Evolutionary conservation across 176 grass and related monocot genomes (phyloP), one percentile per base, ranked within the genome.

Genomic region (Bromus sterilis): DNA sequence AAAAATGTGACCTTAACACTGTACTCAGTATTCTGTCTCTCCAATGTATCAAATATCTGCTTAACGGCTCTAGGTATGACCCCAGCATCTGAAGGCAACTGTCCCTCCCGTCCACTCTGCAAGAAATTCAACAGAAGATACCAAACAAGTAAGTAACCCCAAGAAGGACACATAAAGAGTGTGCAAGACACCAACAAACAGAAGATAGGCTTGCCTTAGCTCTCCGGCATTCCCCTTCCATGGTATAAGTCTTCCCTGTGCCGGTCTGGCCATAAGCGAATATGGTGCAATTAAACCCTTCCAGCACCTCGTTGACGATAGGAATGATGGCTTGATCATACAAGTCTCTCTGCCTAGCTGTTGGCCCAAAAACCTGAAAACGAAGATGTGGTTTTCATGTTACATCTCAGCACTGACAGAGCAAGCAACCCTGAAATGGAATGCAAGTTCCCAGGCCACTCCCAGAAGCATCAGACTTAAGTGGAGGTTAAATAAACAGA

Each of bases 211-310:
- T 89, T 98, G 75, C 97, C 93, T 99, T 99, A 30, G 90, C 58
- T 86, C 78, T 91, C 83, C 89, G 82, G 80, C 93, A 96, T 77
- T 93, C 93, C 21, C 97, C 97, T 95, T 99, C 97, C 97, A 99
- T 99, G 30, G 95, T 98, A 21, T 91, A 98, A 3, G 95, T 98
- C 70, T 98, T 98, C 11, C 95, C 95, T 0, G 97, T 99, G 60
- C 97, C 97, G 0, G 97, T 99, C 83, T 99, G 97, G 2, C 97
- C 97, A 80, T 99, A 99, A 0, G 97, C 97, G 13, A 99, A 99
- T 40, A 99, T 99, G 42, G 97, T 99, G 66, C 97, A 99, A 5
- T 99, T 99, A 42, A 99, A 99, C 35, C 97, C 97, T 39, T 99
- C 97, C 28, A 99, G 48, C 32, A 99, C 97, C 82, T 99, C 97